Evolutionary conservation across 2,329 filamentous ascomycete species (phyloP).

Genomic region (Plenodomus lindquistii): DNA sequence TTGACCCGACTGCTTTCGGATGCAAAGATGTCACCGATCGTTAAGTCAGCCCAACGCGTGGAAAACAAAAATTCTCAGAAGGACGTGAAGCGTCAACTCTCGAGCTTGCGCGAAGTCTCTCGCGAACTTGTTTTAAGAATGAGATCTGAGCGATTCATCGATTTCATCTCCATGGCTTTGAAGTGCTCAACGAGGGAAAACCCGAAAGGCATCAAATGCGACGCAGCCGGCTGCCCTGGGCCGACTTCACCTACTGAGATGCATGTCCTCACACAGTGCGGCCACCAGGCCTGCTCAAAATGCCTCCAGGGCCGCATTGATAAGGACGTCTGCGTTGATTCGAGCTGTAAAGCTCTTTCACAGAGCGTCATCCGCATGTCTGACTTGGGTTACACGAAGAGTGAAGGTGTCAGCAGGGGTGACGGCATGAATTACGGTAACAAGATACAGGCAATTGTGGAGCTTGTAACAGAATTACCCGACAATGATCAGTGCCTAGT

Average conservation of each 20-base stretch:
- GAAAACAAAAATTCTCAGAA: constrained; percentile 3
- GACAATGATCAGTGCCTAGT: constrained; percentile 36
- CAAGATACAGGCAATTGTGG: constrained; percentile 28
- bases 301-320: constrained; percentile 29
- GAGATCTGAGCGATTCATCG: constrained; percentile 30
- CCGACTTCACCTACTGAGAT: constrained; percentile 9
- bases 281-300: constrained; percentile 27
- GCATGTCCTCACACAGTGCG: constrained; percentile 28
- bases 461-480: constrained; percentile 48
- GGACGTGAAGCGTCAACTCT: constrained; percentile 19
- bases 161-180: constrained; percentile 14
- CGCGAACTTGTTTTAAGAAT: constrained; percentile 21
- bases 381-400: constrained; percentile 17
- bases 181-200: constrained; percentile 2
- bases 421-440: constrained; percentile 33
- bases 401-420: constrained; percentile 21
- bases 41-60: neutral
- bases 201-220: constrained; percentile 11
- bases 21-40: constrained; percentile 8
- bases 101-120: constrained; percentile 20
- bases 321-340: constrained; percentile 24
- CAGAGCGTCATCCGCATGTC: constrained; percentile 27
- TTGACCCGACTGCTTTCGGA: constrained; percentile 12
- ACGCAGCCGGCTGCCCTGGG: constrained; percentile 18
- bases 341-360: constrained; percentile 22